A percentile compares a stretch with the other conserved stretches of the same genome.
These are phyloP conservation scores for Ormosia semicastrata DNA, from an alignment of 306 rosid species.

Conservation along the genomic window DNA sequence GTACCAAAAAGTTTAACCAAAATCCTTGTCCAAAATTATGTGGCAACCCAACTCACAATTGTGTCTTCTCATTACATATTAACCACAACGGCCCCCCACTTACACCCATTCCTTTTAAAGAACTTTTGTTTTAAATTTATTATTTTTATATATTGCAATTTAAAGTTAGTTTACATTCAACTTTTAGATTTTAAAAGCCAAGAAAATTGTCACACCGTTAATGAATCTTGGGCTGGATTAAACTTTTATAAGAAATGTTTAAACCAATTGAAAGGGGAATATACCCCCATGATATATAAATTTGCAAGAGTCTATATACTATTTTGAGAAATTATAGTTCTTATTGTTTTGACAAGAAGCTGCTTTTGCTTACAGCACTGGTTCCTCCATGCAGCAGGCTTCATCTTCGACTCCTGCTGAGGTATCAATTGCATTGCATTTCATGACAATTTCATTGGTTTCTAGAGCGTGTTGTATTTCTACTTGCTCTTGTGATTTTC, in stretches of 20 bases:
- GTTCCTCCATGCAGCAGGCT: conserved; percentile 54
- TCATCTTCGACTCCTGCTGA: conserved; percentile 65
- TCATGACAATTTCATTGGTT: neutral
- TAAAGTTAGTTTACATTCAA: neutral
- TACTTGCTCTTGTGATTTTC: neutral
- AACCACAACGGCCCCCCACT: neutral
- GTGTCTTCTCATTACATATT: neutral
- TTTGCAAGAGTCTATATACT: neutral
- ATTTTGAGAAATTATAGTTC: neutral
- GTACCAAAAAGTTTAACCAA: neutral
- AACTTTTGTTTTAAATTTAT: neutral
- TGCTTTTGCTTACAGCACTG: conserved; percentile 44
- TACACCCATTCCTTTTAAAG: neutral
- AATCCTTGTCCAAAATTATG: neutral
- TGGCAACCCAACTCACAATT: neutral
- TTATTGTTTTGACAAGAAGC: conserved; percentile 30
- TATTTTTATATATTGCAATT: neutral
- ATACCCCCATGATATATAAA: neutral
- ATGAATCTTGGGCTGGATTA: neutral
- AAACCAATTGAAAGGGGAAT: neutral
- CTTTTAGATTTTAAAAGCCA: neutral
- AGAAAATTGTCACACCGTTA: neutral
- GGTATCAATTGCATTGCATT: conserved; percentile 43
- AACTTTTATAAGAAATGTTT: neutral
- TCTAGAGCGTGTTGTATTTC: neutral